These are phyloP conservation scores for Neofusicoccum umdonicola DNA, from an alignment of 2,329 filamentous ascomycete species.

Conservation along the genomic window DNA sequence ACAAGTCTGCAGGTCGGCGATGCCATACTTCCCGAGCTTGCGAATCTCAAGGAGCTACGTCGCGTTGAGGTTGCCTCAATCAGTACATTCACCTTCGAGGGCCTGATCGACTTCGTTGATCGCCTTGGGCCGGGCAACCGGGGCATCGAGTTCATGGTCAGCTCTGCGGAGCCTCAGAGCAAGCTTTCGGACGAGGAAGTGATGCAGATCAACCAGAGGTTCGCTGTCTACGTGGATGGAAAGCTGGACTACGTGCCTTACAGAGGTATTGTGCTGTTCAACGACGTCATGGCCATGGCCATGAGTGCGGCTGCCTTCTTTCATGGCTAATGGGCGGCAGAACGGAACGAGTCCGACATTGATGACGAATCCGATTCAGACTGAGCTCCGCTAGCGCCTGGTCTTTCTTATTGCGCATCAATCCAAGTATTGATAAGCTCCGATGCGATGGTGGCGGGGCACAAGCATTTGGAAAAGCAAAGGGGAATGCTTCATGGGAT, in stretches of 20 bases:
- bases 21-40: conserved; percentile 45
- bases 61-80: conserved; percentile 54
- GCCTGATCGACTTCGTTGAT: conserved; percentile 48
- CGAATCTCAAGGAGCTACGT: conserved; percentile 50
- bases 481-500: not conserved
- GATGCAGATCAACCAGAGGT: conserved; percentile 35
- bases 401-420: not conserved
- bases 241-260: conserved; percentile 43
- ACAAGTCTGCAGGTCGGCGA: conserved; percentile 55
- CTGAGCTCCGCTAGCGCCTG: conserved; percentile 23
- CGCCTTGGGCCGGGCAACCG: conserved; percentile 41
- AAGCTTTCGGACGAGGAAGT: conserved; percentile 41
- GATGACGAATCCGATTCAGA: conserved; percentile 44
- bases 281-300: too few relatives aligned
- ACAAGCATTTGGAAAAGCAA: not conserved
- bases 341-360: conserved; percentile 47
- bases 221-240: conserved; percentile 42
- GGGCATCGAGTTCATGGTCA: conserved; percentile 43
- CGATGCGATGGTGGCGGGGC: not conserved
- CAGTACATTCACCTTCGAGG: conserved; percentile 54
- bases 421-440: not conserved
- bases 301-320: not conserved
- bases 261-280: conserved; percentile 36
- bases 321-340: conserved; percentile 25
- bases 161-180: conserved; percentile 45